Conservation (phyloP, 2,329 filamentous ascomycete species). For the Lachnellula subtilissima region DNA sequence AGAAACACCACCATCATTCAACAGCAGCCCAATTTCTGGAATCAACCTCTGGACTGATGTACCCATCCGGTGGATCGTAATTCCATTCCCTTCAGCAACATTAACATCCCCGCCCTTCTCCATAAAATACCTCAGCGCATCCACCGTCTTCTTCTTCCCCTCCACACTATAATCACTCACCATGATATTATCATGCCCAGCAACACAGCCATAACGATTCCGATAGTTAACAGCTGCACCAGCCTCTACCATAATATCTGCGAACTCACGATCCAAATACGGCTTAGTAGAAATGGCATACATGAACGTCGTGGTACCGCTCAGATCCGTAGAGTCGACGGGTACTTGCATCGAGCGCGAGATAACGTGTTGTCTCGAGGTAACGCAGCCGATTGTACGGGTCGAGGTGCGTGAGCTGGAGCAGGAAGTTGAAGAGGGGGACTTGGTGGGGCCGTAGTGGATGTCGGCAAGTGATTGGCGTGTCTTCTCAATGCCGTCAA, state of each 20-base stretch:
- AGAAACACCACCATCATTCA: background rate
- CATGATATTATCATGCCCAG: constrained; percentile 11
- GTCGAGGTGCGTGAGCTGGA: constrained; percentile 9
- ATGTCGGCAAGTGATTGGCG: background rate
- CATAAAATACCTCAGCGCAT: constrained; percentile 4
- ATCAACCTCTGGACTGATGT: background rate
- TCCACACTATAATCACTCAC: constrained; percentile 1
- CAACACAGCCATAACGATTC: constrained; percentile 9
- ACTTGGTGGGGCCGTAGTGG: constrained; percentile 6
- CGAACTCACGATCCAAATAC: constrained; percentile 9
- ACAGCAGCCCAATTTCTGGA: background rate
- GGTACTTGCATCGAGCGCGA: constrained; percentile 6
- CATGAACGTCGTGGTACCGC: constrained; percentile 6
- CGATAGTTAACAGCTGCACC: constrained; percentile 4
- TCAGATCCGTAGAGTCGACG: constrained; percentile 7
- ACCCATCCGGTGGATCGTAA: background rate
- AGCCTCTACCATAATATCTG: constrained; percentile 4
- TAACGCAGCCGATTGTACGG: background rate
- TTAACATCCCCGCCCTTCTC: constrained; percentile 6
- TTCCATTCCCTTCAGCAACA: constrained; percentile 4
- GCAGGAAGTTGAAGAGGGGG: constrained; percentile 10
- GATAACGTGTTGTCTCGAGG: constrained; percentile 2
- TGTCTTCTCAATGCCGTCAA: background rate
- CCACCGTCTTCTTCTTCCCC: constrained; percentile 7
- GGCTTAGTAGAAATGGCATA: constrained; percentile 8